phyloP scores from a whole-genome alignment of 768 basidiomycete species.

The Gyrodon lividus region DNA sequence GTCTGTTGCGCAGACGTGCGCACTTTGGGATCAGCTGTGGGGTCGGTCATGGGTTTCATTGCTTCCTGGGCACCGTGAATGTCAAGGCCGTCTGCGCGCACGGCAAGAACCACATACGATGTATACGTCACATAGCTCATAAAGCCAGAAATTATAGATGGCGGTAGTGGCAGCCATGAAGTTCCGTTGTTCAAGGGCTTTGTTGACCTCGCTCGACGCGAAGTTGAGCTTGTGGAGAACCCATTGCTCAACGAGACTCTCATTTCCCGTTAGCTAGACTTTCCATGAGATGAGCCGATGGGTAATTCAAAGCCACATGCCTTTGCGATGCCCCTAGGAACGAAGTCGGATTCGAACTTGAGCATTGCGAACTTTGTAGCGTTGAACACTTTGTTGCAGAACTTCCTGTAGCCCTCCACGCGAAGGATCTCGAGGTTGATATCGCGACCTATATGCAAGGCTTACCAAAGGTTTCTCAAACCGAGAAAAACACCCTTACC shows the following conservation, averaged over 20 bases:
- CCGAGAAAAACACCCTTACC: constrained; percentile 43
- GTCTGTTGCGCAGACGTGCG: constrained; percentile 92
- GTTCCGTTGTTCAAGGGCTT: constrained; percentile 72
- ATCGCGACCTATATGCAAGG: constrained; percentile 69
- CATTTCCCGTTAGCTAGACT: constrained; percentile 77
- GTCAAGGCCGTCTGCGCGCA: not conserved
- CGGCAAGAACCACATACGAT: constrained; percentile 59
- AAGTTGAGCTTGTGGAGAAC: constrained; percentile 91
- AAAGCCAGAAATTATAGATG: constrained; percentile 94
- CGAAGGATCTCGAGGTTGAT: constrained; percentile 95
- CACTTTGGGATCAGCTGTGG: constrained; percentile 56
- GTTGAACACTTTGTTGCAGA: constrained; percentile 99
- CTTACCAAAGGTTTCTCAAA: not conserved
- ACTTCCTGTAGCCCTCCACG: constrained; percentile 98
- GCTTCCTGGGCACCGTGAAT: constrained; percentile 66
- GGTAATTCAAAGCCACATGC: constrained; percentile 37
- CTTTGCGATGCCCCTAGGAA: constrained; percentile 67
- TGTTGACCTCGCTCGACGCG: constrained; percentile 76
- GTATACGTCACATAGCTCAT: constrained; percentile 99
- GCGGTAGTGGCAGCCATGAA: constrained; percentile 90
- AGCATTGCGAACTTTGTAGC: constrained; percentile 99
- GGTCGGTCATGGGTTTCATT: constrained; percentile 97
- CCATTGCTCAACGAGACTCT: constrained; percentile 93
- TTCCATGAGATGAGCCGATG: constrained; percentile 7
- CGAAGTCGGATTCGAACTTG: constrained; percentile 83